Evolutionary conservation across 371 early-diverging fungal species (phyloP).

Genomic region (Chytridium lagenaria): DNA sequence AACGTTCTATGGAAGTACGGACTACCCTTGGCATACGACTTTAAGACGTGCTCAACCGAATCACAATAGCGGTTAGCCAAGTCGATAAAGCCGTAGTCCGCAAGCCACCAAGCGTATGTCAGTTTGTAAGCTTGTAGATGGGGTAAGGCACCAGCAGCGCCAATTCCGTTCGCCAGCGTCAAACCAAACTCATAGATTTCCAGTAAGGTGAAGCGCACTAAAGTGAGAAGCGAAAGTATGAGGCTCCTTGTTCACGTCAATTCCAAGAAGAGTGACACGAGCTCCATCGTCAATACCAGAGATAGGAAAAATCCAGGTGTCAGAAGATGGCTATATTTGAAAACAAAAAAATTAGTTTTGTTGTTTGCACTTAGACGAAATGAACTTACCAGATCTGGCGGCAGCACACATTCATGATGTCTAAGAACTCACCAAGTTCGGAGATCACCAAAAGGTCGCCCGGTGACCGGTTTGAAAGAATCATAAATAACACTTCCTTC

Average conservation of each 20-base stretch:
- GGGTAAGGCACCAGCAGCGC: slow-evolving; percentile 67
- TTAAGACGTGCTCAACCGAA: slow-evolving; percentile 73
- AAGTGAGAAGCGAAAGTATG: slow-evolving; percentile 51
- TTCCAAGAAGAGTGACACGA: slow-evolving; percentile 68
- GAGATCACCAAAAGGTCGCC: slow-evolving; percentile 75
- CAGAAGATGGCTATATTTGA: slow-evolving; percentile 65
- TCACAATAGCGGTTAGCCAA: slow-evolving; percentile 79
- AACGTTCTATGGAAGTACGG: slow-evolving; percentile 79
- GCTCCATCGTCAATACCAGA: slow-evolving; percentile 67
- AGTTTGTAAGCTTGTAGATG: slow-evolving; percentile 91
- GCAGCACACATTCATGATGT: slow-evolving; percentile 65
- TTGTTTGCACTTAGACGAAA: slow-evolving; percentile 17
- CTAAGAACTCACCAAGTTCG: slow-evolving; percentile 79
- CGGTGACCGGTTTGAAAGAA: slow-evolving; percentile 84
- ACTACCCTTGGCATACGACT: slow-evolving; percentile 70
- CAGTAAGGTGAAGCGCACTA: slow-evolving; percentile 70
- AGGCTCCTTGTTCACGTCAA: slow-evolving; percentile 47
- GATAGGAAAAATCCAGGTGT: slow-evolving; percentile 62
- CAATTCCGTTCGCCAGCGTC: slow-evolving; percentile 58
- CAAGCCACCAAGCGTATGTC: slow-evolving; percentile 77
- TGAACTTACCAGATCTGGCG: slow-evolving; percentile 78
- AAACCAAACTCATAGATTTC: slow-evolving; percentile 82
- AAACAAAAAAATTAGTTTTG: slow-evolving; percentile 22
- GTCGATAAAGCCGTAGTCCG: slow-evolving; percentile 76
- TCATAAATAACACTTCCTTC: slow-evolving; percentile 73